phyloP scores from a whole-genome alignment of 768 basidiomycete genomes.

The Psilocybe azurescens region DNA sequence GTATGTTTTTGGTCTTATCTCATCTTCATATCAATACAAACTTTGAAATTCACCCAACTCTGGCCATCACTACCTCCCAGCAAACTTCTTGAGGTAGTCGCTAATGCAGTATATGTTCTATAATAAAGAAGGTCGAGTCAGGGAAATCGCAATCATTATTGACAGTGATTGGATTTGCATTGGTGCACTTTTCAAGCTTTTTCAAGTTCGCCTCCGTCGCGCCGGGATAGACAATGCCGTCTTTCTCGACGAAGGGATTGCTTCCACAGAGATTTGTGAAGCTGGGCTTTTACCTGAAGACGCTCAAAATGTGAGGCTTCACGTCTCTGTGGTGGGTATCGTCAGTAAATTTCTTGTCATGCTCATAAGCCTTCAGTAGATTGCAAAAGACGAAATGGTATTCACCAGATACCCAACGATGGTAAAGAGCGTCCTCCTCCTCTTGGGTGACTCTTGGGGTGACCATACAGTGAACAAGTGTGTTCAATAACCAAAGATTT shows the following conservation, averaged over 20 bases:
- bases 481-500: too few species aligned
- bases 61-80: too few species aligned
- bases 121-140: too few species aligned
- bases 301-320: constrained; percentile 4
- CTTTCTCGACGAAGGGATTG: constrained; percentile 7
- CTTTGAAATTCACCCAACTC: too few species aligned
- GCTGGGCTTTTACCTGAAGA: neutral
- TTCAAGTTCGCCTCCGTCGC: neutral
- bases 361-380: too few species aligned
- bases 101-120: too few species aligned
- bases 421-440: neutral
- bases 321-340: constrained; percentile 7
- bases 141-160: too few species aligned
- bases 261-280: constrained; percentile 2
- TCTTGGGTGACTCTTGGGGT: too few species aligned
- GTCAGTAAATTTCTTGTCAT: constrained; percentile 1
- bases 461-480: too few species aligned
- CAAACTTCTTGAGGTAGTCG: too few species aligned
- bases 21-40: too few species aligned
- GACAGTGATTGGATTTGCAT: neutral
- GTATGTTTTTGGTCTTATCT: too few species aligned
- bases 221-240: constrained; percentile 6
- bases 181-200: constrained; percentile 2
- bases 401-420: constrained; percentile 3
- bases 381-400: neutral